Evolutionary conservation across 2,329 filamentous ascomycete species (phyloP).

Genomic region (Parastagonospora nodorum): DNA sequence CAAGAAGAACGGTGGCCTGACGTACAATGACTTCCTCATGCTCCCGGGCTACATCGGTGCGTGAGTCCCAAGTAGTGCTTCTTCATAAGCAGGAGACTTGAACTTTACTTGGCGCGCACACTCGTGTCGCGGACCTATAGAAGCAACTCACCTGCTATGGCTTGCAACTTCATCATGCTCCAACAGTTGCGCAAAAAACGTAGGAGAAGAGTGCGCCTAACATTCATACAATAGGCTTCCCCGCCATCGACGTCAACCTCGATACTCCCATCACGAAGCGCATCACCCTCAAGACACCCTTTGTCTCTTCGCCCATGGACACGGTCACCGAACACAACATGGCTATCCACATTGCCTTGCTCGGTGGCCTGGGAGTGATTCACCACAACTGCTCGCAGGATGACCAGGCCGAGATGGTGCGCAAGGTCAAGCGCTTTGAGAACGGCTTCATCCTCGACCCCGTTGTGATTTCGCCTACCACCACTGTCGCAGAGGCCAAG

Average conservation of each 20-base stretch:
- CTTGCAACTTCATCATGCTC: neutral
- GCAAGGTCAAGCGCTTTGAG: constrained; percentile 98
- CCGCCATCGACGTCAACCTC: constrained; percentile 83
- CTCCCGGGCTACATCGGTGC: constrained; percentile 93
- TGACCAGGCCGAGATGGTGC: constrained; percentile 96
- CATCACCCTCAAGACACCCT: constrained; percentile 93
- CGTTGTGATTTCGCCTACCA: constrained; percentile 83
- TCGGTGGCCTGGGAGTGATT: constrained; percentile 89
- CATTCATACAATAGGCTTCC: constrained; percentile 65
- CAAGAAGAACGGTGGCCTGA: constrained; percentile 88
- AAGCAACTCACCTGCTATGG: neutral
- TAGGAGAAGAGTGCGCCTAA: too few species aligned
- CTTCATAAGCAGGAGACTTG: neutral
- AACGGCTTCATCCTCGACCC: constrained; percentile 99
- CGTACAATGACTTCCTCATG: constrained; percentile 98
- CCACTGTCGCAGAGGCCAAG: constrained; percentile 89
- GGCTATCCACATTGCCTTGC: constrained; percentile 95
- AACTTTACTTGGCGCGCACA: neutral
- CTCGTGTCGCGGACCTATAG: neutral
- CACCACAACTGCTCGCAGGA: constrained; percentile 99
- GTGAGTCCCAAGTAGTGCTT: constrained; percentile 9
- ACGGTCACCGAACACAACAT: constrained; percentile 99
- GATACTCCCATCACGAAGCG: constrained; percentile 94
- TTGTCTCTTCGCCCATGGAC: constrained; percentile 98
- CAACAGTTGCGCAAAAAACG: too few species aligned